Base-by-base conservation (phyloP, 768 basidiomycete genomes). In the Trametes meyenii region DNA sequence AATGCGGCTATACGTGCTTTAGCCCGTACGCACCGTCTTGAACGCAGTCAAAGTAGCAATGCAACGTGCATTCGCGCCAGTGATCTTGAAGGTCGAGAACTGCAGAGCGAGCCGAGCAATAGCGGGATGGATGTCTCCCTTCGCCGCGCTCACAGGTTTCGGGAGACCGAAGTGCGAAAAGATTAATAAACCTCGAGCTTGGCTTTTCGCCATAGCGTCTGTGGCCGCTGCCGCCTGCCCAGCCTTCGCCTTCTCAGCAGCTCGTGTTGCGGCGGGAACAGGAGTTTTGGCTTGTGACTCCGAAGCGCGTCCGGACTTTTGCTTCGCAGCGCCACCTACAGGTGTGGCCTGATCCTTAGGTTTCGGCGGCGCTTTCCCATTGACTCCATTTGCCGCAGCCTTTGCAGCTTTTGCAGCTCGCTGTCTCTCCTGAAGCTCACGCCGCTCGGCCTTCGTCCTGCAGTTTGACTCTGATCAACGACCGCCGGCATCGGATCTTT, bases 41-140 rank as follows among this genome's bases (percentile, higher is more conserved):
- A 99, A 96, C 7, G 92, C 90, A 39, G 85, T 86, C 65, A 98
- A 77, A 66, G 93, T 94, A 5, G 94, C 94, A 46, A 98, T 96
- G 69, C 94, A 96, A 61, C 97, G 81, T 6, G 97, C 96, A 74
- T 99, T 98, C 14, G 95, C 92, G 8, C 97, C 97, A 50, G 89
- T 87, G 65, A 98, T 90, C 73, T 88, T 88, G 77, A 98, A 98
- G 67, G 90, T 88, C 8, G 92, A 86, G 76, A 98, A 96, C 64
- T 95, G 86, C 33, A 98, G 79, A 11, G 92, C 96, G 10, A 98
- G 85, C 54, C 90, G 82, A 60, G 94, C 78, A 67, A 98, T 87
- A 19, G 85, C 85, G 29, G 96, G 97, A 71, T 98, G 97, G 42
- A 98, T 90, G 69, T 93, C 89, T 40, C 91, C 91, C 72, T 94